These are phyloP conservation scores for Ascosphaera aggregata DNA, from an alignment of 2,329 filamentous ascomycete species.

Conservation along the genomic window DNA sequence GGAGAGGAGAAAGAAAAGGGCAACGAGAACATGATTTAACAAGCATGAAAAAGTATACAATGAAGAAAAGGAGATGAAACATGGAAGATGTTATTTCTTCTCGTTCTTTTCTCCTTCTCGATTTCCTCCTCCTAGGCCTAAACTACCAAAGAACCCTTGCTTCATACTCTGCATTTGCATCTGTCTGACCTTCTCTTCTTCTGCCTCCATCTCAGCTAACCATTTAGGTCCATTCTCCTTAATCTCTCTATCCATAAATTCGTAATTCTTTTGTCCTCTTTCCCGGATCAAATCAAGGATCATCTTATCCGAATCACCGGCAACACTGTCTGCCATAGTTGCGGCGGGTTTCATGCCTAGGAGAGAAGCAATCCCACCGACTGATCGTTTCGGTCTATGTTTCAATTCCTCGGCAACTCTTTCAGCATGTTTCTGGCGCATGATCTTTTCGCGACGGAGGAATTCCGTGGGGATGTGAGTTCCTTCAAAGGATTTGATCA, in stretches of 20 bases:
- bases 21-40: conserved; percentile 7
- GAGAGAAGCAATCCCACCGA: conserved; percentile 45
- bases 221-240: conserved; percentile 84
- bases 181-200: conserved; percentile 72
- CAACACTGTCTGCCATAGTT: conserved; percentile 31
- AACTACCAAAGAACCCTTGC: conserved; percentile 32
- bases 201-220: conserved; percentile 77
- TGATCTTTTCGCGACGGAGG: conserved; percentile 61
- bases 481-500: conserved; percentile 72
- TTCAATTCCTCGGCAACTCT: conserved; percentile 46
- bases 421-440: conserved; percentile 65
- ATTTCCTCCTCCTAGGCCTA: conserved; percentile 10
- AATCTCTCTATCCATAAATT: conserved; percentile 74
- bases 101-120: no score
- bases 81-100: neutral
- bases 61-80: conserved; percentile 1
- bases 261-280: conserved; percentile 72
- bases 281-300: conserved; percentile 85
- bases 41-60: conserved; percentile 2
- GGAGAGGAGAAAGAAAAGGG: conserved; percentile 1
- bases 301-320: conserved; percentile 87
- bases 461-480: conserved; percentile 81
- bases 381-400: conserved; percentile 34
- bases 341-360: conserved; percentile 54
- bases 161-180: conserved; percentile 89